phyloP scores from a whole-genome alignment of 2,329 filamentous ascomycete species.

The Colletotrichum sp. region DNA sequence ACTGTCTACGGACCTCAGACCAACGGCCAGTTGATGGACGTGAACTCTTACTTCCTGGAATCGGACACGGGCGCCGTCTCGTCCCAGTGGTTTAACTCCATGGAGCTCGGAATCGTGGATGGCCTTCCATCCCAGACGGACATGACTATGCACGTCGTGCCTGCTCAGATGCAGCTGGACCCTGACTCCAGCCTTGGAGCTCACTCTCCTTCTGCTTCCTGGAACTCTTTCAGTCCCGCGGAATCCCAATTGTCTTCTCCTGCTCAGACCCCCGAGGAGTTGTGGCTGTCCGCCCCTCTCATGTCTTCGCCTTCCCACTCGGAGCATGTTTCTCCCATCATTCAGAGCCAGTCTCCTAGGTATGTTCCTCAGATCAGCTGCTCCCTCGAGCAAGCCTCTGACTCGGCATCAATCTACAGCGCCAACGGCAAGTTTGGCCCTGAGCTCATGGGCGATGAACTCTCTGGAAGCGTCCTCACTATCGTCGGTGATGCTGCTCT shows the following conservation, averaged over 20 bases:
- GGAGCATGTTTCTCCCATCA: slow-evolving; percentile 53
- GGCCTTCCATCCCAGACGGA: slow-evolving; percentile 48
- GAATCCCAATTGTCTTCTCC: slow-evolving; percentile 24
- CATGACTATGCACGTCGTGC: slow-evolving; percentile 58
- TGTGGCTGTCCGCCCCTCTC: slow-evolving; percentile 36
- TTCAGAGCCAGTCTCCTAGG: slow-evolving; percentile 58
- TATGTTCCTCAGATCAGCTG: slow-evolving; percentile 42
- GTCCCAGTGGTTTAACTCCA: slow-evolving; percentile 54
- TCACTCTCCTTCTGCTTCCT: slow-evolving; percentile 56
- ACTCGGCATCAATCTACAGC: slow-evolving; percentile 34
- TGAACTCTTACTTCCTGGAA: slow-evolving; percentile 58
- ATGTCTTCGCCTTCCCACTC: slow-evolving; percentile 49
- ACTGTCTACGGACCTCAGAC: slow-evolving; percentile 43
- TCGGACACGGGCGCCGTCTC: slow-evolving; percentile 50
- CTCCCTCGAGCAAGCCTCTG: slow-evolving; percentile 29
- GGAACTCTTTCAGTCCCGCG: slow-evolving; percentile 31
- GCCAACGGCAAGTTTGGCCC: slow-evolving; percentile 39
- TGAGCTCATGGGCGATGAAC: slow-evolving; percentile 23
- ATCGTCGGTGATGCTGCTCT: slow-evolving; percentile 42
- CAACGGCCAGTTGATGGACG: slow-evolving; percentile 46
- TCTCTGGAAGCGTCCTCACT: slow-evolving; percentile 21
- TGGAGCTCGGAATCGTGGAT: slow-evolving; percentile 50
- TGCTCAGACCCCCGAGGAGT: slow-evolving; percentile 14
- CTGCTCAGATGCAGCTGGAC: slow-evolving; percentile 59
- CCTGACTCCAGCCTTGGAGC: slow-evolving; percentile 54